Evolutionary conservation across 192 early-diverging fungal species (phyloP), one percentile per base, ranked within the genome.

Genomic region (Coemansia sp.): DNA sequence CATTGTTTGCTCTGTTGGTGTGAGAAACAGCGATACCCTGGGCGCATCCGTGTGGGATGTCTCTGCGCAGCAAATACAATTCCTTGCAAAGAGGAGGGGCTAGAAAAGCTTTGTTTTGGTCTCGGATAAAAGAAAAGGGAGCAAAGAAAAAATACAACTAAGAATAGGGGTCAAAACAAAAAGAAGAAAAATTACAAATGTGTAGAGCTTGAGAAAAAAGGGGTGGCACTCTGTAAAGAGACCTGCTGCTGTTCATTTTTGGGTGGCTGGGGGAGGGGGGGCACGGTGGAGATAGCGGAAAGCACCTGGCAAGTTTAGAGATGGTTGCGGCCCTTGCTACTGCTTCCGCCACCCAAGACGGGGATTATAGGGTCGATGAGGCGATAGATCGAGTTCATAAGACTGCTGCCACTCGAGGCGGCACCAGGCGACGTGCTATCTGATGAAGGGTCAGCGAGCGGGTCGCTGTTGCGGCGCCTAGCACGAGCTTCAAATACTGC

Each of bases 361-460:
- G 71, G 71, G n/a, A 79, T 65, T 16, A 73, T 67, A 20, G 76
- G 70, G 40, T 73, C 69, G 24, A 78, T 79, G 37, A 79, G 65
- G 60, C 71, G 77, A 39, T 74, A 71, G 35, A 79, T 60, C 50
- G 77, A 79, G 42, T 63, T 69, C 48, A 79, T 74, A 40, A 79
- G 58, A 16, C 71, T 55, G 9, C 60, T 71, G 57, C 65, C 60
- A 51, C 62, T 21, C 3, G 59, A 61, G 58, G 68, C 60, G 39
- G 46, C 23, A 26, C 11, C 48, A 28, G 48, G 48, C 21, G 48
- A 21, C 23, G 24, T 13, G 48, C 2, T n/a, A 26, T 57, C 55
- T 26, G 69, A 70, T 58, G 62, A 56, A 31, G 61, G n/a, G 46
- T 73, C 76, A 64, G 72, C 62, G 42, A 70, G 68, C 28, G 72